Base-by-base conservation (phyloP, 208 protist genomes). In the Crithidia bombi region DNA sequence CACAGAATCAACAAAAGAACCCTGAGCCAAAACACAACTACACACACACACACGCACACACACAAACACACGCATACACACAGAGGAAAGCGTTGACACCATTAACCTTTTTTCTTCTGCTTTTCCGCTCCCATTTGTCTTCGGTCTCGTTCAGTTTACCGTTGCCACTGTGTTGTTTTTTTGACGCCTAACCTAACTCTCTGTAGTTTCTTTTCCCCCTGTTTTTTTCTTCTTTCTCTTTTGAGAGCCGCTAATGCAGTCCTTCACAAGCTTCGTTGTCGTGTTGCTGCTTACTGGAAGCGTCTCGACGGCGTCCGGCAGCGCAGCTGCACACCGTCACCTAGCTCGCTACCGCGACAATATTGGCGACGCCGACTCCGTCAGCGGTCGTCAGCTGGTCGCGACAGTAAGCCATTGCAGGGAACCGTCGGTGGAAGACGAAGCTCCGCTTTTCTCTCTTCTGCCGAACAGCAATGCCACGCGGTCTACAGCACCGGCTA, bases 241-340 rank as follows among this genome's bases (percentile, higher is more conserved):
- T 28, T n/a, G 10, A 52, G 21, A 30, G n/a, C 6, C 33, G 55
- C 19, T 23, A 46, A 67, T 67, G 62, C 5, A 5, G 26, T 21
- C 46, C 3, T 15, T 63, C 17, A 35, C 23, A 4, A 19, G 23
- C 0, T 57, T 67, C 55, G 43, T 57, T 12, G 47, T 10, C 11
- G 61, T 35, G 26, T 44, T 69, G 43, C 44, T 69, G 39, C 30
- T 75, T 15, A 65, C 33, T 35, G 33, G 43, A 3, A 28, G 38
- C 17, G 17, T 41, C 19, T 5, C 49, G 17, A 33, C 21, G n/a
- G 57, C 57, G 0, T 52, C 23, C 28, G 41, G 26, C 26, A n/a
- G n/a, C 26, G 41, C 23, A 5, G 3, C 19, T 3, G 28, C 25
- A 25, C 3, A 28, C 14, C 26, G 23, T 25, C 23, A 64, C 5